Conservation (phyloP, 352 stramenopile genomes). For the Pythium dissotocum region DNA sequence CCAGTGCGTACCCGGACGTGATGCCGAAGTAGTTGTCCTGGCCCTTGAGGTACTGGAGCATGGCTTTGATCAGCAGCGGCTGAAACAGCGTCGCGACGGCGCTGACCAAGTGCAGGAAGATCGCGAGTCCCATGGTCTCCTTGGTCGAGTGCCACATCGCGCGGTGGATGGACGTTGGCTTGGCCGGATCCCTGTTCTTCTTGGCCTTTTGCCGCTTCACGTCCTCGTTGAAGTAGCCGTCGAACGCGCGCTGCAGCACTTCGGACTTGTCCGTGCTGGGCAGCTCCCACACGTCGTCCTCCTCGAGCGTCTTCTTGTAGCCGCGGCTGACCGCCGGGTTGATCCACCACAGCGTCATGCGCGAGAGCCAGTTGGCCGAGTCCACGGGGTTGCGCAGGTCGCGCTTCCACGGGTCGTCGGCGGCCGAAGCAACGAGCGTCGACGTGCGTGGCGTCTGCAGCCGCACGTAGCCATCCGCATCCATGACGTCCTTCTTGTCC, state of each 20-base stretch:
- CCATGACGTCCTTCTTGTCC: not conserved
- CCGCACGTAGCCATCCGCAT: not conserved
- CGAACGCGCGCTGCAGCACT: slow-evolving; percentile 32
- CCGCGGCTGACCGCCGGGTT: slow-evolving; percentile 9
- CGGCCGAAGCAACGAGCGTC: too few species aligned
- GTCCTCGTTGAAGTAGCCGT: slow-evolving; percentile 5
- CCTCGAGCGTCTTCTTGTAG: slow-evolving; percentile 26
- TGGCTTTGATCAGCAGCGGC: slow-evolving; percentile 31
- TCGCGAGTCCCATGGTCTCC: slow-evolving; percentile 34
- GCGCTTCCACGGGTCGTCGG: slow-evolving; percentile 4
- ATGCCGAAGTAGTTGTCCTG: slow-evolving; percentile 21
- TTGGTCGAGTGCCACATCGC: slow-evolving; percentile 36
- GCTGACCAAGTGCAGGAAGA: slow-evolving; percentile 28
- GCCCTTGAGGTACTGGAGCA: slow-evolving; percentile 30
- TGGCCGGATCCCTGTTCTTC: not conserved
- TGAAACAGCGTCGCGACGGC: slow-evolving; percentile 26
- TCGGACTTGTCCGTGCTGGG: slow-evolving; percentile 24
- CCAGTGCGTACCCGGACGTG: slow-evolving; percentile 19
- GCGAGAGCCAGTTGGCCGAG: slow-evolving; percentile 11
- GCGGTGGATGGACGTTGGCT: slow-evolving; percentile 13
- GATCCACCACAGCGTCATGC: slow-evolving; percentile 20
- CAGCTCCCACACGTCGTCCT: slow-evolving; percentile 41
- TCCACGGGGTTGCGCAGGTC: slow-evolving; percentile 16
- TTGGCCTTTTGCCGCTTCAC: not conserved
- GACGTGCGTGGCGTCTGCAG: slow-evolving; percentile 11